Conservation (phyloP, 768 basidiomycete species). For the Rhizopogon vesiculosus region DNA sequence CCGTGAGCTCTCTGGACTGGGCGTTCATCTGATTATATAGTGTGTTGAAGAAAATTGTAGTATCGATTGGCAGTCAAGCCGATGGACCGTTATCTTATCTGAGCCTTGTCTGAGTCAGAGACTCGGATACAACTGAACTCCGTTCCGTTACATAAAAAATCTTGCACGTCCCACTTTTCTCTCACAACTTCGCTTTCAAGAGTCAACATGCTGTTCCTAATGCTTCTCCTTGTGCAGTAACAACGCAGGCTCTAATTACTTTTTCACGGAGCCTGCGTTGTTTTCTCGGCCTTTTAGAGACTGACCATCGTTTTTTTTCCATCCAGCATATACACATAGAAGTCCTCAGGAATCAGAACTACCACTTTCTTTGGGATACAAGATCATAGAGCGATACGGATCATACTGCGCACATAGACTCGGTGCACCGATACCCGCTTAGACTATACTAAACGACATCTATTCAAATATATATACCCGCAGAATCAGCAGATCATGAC, state of each 20-base stretch:
- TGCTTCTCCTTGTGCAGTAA: slow-evolving; percentile 52
- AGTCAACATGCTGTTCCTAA: slow-evolving; percentile 21
- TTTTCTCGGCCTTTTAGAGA: slow-evolving; percentile 1
- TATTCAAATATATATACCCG: slow-evolving; percentile 6
- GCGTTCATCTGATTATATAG: slow-evolving; percentile 12
- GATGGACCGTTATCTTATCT: slow-evolving; percentile 9
- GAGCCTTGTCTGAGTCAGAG: slow-evolving; percentile 6
- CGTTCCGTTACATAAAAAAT: slow-evolving; percentile 7
- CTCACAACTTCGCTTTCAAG: background rate
- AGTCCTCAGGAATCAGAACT: background rate
- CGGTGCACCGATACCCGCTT: background rate
- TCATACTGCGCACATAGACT: slow-evolving; percentile 10
- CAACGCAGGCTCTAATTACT: slow-evolving; percentile 37
- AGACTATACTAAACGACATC: slow-evolving; percentile 4
- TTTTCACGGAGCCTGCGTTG: slow-evolving; percentile 16
- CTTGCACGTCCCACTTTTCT: background rate
- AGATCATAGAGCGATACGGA: background rate
- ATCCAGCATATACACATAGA: background rate
- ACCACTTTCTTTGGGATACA: slow-evolving; percentile 1
- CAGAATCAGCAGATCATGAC: slow-evolving; percentile 9
- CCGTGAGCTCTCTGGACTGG: slow-evolving; percentile 6
- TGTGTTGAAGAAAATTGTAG: background rate
- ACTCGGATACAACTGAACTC: slow-evolving; percentile 5
- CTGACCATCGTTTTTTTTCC: background rate
- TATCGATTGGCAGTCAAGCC: background rate